Base-by-base conservation (phyloP, 2,329 filamentous ascomycete species). In the Penicillium hesseltinei region DNA sequence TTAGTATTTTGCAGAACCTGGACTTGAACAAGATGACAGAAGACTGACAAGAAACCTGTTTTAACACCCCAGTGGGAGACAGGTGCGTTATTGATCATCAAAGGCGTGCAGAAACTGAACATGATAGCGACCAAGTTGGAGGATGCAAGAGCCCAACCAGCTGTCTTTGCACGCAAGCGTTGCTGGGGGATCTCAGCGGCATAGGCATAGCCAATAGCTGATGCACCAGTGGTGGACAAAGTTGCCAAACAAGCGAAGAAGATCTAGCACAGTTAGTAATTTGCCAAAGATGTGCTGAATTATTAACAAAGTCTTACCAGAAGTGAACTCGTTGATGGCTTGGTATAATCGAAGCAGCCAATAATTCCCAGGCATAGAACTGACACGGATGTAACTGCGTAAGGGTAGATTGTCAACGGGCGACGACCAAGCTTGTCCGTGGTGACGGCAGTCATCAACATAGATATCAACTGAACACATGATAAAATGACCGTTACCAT, bases 61-160 rank as follows among this genome's bases (percentile, higher is more conserved):
- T 76, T 78, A 2, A 78, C 73, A 6, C 77, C 76, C 76, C 77
- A 80, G n/a, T 73, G 59, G 0, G 66, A 60, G 7, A 59, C 53
- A 1, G 58, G 57, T 0, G 71, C 74, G 42, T 78, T 77, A 47
- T 79, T 78, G 52, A 79, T 78, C 77, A 79, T 79, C 9, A 77
- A 49, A 1, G 77, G 77, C 0, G 76, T 79, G 54, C 71, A 75
- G 64, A 79, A 79, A 51, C 72, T 78, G 52, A 79, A 78, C 72
- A 79, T 76, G 58, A 77, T 77, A 11, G 69, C 73, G 11, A 79
- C 63, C 29, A 72, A 48, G 48, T 78, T 78, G 1, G 76, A 77
- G 4, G 65, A 64, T 0, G 77, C 77, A 0, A 79, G 69, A 11
- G 72, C 69, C 71, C 71, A 77, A 1, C 66, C 74, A 0, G 74